phyloP scores from a whole-genome alignment of 2,329 filamentous ascomycete genomes.

The Neonectria punicea region DNA sequence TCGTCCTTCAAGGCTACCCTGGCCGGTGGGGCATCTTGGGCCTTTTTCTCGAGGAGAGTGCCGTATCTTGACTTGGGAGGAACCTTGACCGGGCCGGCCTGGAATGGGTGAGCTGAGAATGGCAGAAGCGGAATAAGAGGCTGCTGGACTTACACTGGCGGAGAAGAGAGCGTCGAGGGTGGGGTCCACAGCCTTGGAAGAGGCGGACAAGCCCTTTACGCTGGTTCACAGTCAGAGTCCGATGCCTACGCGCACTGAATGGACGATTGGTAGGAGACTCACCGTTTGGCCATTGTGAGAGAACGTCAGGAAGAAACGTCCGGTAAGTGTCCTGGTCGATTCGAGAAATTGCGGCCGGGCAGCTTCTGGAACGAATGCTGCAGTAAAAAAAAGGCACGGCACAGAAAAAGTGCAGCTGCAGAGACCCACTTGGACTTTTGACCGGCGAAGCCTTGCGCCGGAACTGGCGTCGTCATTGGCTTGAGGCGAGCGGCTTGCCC shows the following conservation, averaged over 20 bases:
- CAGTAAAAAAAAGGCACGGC: constrained; percentile 32
- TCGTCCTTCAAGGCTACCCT: constrained; percentile 45
- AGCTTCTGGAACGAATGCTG: constrained; percentile 24
- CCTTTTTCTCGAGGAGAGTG: constrained; percentile 49
- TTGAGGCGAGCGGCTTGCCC: constrained; percentile 32
- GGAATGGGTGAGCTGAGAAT: constrained; percentile 28
- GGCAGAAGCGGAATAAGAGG: constrained; percentile 8
- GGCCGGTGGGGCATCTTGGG: constrained; percentile 40
- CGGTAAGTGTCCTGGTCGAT: constrained; percentile 9
- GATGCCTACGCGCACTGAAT: constrained; percentile 19
- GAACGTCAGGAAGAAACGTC: constrained; percentile 1
- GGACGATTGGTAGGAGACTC: constrained; percentile 4
- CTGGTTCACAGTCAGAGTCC: constrained; percentile 44
- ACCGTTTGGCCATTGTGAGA: constrained; percentile 43
- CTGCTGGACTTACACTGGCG: constrained; percentile 69
- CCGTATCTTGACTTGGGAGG: constrained; percentile 59
- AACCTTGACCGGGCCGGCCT: constrained; percentile 64
- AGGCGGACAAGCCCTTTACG: constrained; percentile 53
- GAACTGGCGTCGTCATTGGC: constrained; percentile 49
- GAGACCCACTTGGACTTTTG: constrained; percentile 32
- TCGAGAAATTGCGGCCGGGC: constrained; percentile 16
- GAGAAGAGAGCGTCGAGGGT: constrained; percentile 76
- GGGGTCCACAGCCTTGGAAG: constrained; percentile 72
- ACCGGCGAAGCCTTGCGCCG: constrained; percentile 36
- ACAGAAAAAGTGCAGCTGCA: constrained; percentile 40